Evolutionary conservation across 2,329 filamentous ascomycete species (phyloP), one percentile per base, ranked within the genome.

Genomic region (Cytospora paraplurivora): DNA sequence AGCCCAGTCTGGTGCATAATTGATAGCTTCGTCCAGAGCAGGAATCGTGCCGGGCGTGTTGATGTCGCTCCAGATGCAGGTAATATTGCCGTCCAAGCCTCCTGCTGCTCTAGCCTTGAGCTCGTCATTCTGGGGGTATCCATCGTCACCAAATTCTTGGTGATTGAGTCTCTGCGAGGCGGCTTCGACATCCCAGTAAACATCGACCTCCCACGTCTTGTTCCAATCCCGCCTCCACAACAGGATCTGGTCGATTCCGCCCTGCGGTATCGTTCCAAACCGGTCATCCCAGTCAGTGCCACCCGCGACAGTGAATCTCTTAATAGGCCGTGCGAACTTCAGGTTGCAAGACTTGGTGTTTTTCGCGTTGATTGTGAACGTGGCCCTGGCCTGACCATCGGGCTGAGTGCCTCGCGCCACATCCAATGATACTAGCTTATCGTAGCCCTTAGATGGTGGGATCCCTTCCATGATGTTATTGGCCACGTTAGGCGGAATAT

Each of bases 61-160:
- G 52, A 85, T 88, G 77, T 99, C 95, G 70, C 89, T 92, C 93
- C 93, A 98, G 37, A 91, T 79, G 76, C 95, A 98, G 17, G 88
- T 82, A 1, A 93, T 86, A 38, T 79, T 82, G 1, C 93, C 91
- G 67, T 81, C 82, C 38, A 92, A 72, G 1, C 56, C 73, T 59
- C 37, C 65, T 71, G 19, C 75, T 17, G 17, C 49, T 74, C 64
- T 75, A 69, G 15, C 74, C 75, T 59, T 72, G 69, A 71, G 62
- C 56, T 72, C 72, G 32, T 61, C 62, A 12, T 33, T n/a, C 19
- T 19, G 21, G 8, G 51, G 32, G n/a, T 57, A 68, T 67, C 32
- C 62, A n/a, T 63, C 64, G 3, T 56, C 61, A 33, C 12, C 51
- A 8, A 70, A 71, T 3, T 61, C 69, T 15, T 37, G 51, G 1